phyloP scores from a whole-genome alignment of 2,329 filamentous ascomycete species.

The Talaromyces sp. region DNA sequence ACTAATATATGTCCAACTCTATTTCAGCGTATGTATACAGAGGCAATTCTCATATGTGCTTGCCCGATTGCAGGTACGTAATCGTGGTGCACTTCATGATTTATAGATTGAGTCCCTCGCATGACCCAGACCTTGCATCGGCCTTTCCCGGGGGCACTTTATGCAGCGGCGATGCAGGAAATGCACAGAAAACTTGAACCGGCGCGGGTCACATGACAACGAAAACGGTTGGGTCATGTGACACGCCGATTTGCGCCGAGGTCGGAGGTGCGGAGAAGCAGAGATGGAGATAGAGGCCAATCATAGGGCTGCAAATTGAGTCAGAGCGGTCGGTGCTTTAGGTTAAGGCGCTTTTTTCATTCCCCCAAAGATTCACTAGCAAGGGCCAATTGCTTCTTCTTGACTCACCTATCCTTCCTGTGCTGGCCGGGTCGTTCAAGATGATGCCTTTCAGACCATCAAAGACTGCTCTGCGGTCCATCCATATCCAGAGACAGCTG shows the following conservation, averaged over 20 bases:
- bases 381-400: conserved; percentile 29
- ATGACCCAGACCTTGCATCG: not conserved
- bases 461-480: conserved; percentile 51
- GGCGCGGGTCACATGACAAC: not conserved
- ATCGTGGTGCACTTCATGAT: too few relatives aligned
- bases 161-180: too few relatives aligned
- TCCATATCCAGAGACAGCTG: conserved; percentile 47
- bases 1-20: too few relatives aligned
- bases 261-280: conserved; percentile 29
- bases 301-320: conserved; percentile 30
- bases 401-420: conserved; percentile 19
- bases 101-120: not conserved
- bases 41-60: too few relatives aligned
- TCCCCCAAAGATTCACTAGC: conserved; percentile 23
- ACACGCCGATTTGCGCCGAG: conserved; percentile 26
- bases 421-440: conserved; percentile 39
- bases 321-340: conserved; percentile 24
- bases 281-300: conserved; percentile 21
- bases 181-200: too few relatives aligned
- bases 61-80: too few relatives aligned
- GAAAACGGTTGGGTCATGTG: conserved; percentile 19
- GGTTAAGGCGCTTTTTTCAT: conserved; percentile 24
- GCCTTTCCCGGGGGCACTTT: too few relatives aligned
- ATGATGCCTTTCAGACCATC: conserved; percentile 57
- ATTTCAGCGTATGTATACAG: too few relatives aligned